phyloP scores from a whole-genome alignment of 768 basidiomycete genomes.

The Leccinum uliginosum region DNA sequence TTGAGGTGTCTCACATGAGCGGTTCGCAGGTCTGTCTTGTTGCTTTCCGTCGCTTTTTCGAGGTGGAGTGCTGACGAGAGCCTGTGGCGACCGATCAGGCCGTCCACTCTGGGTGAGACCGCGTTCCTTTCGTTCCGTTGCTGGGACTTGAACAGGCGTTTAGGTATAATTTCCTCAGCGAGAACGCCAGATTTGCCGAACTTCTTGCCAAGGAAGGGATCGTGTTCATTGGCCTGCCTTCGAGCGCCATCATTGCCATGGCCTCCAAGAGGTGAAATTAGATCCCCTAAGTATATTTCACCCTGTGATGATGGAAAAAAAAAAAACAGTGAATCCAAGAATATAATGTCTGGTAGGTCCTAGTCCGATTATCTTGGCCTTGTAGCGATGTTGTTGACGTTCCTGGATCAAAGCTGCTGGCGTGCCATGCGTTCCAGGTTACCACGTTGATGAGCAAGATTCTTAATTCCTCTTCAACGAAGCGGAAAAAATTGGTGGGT shows the following conservation, averaged over 20 bases:
- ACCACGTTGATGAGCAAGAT: conserved; percentile 83
- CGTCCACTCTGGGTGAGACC: conserved; percentile 79
- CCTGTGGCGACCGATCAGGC: conserved; percentile 44
- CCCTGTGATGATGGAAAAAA: not conserved
- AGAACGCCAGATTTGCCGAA: conserved; percentile 81
- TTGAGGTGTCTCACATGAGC: conserved; percentile 73
- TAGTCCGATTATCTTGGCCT: not conserved
- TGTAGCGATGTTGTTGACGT: conserved; percentile 3
- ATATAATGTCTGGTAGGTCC: conserved; percentile 76
- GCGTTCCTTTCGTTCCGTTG: not conserved
- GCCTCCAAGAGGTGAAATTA: conserved; percentile 80
- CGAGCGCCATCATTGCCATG: conserved; percentile 87
- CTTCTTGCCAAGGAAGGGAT: conserved; percentile 73
- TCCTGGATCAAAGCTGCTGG: conserved; percentile 57
- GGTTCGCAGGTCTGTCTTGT: conserved; percentile 69
- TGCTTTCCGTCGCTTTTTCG: not conserved
- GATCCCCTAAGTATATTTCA: not conserved
- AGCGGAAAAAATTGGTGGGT: conserved; percentile 64
- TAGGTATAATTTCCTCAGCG: conserved; percentile 88
- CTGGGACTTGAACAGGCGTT: not conserved
- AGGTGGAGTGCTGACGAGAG: not conserved
- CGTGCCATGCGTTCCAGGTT: conserved; percentile 92
- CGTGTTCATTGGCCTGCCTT: conserved; percentile 87
- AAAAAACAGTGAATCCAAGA: conserved; percentile 79
- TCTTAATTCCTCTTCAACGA: conserved; percentile 62